A percentile compares a stretch with the other conserved stretches of the same genome.
These are phyloP conservation scores for Aotearoamyces nothofagi DNA, from an alignment of 2,329 filamentous ascomycete species.

Conservation along the genomic window DNA sequence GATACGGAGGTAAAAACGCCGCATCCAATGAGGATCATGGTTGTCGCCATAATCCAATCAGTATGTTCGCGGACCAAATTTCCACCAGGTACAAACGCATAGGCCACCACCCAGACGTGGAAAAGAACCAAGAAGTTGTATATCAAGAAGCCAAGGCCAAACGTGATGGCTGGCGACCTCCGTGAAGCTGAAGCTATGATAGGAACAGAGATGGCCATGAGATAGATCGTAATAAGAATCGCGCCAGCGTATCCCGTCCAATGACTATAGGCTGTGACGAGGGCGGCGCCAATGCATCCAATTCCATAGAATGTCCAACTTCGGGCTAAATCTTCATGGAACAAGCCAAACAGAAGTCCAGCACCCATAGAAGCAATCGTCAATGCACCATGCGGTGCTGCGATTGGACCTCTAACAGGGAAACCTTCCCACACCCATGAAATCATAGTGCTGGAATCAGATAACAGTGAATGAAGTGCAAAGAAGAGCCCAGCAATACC, in stretches of 20 bases:
- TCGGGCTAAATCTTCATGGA: conserved; percentile 51
- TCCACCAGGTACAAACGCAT: conserved; percentile 92
- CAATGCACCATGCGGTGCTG: conserved; percentile 78
- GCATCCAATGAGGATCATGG: conserved; percentile 69
- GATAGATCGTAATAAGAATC: conserved; percentile 58
- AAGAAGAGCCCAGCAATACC: conserved; percentile 80
- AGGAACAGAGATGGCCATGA: conserved; percentile 65
- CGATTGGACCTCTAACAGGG: conserved; percentile 73
- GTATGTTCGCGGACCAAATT: conserved; percentile 86
- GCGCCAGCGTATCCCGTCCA: conserved; percentile 88
- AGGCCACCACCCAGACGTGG: conserved; percentile 96
- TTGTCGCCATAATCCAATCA: conserved; percentile 85
- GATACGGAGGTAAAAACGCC: conserved; percentile 63
- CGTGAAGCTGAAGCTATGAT: conserved; percentile 64
- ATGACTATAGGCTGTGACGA: conserved; percentile 62
- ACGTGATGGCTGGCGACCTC: conserved; percentile 63
- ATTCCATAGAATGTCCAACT: conserved; percentile 69
- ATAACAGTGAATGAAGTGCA: conserved; percentile 78
- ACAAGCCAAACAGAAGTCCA: conserved; percentile 64
- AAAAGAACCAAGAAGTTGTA: conserved; percentile 96
- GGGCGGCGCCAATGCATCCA: conserved; percentile 63
- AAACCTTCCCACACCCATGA: conserved; percentile 97
- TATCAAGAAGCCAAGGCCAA: conserved; percentile 76
- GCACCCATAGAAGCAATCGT: conserved; percentile 78
- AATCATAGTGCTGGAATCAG: conserved; percentile 98